Evolutionary conservation across 2,329 filamentous ascomycete species (phyloP).

Genomic region (Beauveria pseudobassiana): DNA sequence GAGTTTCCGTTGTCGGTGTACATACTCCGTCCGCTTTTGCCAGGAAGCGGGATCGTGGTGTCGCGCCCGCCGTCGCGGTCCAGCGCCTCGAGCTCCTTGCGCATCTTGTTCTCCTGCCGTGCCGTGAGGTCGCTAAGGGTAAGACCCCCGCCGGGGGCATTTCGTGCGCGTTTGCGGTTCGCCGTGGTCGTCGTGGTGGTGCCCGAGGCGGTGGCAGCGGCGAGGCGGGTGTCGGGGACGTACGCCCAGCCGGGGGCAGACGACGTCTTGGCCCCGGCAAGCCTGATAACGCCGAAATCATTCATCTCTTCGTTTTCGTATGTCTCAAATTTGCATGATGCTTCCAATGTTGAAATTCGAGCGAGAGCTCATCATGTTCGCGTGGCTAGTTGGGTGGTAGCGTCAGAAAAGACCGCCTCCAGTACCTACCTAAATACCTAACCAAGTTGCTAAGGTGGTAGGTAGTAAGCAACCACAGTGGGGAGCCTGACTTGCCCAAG

Average conservation of each 20-base stretch:
- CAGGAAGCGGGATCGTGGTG: conserved; percentile 60
- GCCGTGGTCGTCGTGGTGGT: conserved; percentile 33
- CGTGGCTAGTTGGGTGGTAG: no score
- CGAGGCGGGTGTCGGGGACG: conserved; percentile 65
- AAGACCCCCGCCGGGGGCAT: conserved; percentile 37
- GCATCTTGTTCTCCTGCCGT: conserved; percentile 74
- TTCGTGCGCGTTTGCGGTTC: conserved; percentile 66
- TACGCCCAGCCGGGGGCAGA: conserved; percentile 87
- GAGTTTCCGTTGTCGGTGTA: not conserved
- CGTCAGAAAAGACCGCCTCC: no score
- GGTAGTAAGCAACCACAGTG: not conserved
- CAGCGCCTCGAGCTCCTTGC: conserved; percentile 74
- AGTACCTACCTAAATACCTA: no score
- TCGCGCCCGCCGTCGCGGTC: conserved; percentile 74
- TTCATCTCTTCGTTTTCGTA: conserved; percentile 37
- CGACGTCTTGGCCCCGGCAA: conserved; percentile 62
- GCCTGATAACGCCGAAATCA: conserved; percentile 73
- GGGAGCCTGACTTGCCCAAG: not conserved
- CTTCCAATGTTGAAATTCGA: no score
- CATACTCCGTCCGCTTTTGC: conserved; percentile 40
- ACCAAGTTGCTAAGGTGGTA: no score
- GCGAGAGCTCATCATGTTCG: no score
- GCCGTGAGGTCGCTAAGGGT: conserved; percentile 62
- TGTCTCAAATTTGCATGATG: not conserved
- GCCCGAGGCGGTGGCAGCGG: conserved; percentile 34